A percentile compares a stretch with the other conserved stretches of the same genome.
phyloP scores from a whole-genome alignment of 2,329 filamentous ascomycete species.

The Didymella segeticola region DNA sequence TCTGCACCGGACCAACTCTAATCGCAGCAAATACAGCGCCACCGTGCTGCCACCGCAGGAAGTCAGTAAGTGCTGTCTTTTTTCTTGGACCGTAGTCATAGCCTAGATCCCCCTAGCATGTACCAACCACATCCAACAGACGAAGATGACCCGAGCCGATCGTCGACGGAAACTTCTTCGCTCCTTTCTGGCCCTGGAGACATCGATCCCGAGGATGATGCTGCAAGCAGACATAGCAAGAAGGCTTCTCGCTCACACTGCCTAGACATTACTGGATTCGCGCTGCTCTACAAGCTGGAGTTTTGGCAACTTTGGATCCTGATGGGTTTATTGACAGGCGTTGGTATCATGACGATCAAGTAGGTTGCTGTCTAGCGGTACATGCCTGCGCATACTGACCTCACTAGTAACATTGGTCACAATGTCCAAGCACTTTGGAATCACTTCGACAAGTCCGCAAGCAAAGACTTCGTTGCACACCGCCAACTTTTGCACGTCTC shows the following conservation, averaged over 20 bases:
- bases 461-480: constrained; percentile 76
- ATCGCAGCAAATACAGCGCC: constrained; percentile 52
- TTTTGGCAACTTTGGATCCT: constrained; percentile 93
- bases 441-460: constrained; percentile 76
- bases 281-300: constrained; percentile 72
- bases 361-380: constrained; percentile 56
- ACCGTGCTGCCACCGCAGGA: constrained; percentile 55
- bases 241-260: constrained; percentile 77
- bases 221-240: constrained; percentile 58
- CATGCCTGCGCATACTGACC: neutral
- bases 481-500: constrained; percentile 92
- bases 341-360: constrained; percentile 99
- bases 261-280: constrained; percentile 88
- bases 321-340: constrained; percentile 88
- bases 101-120: constrained; percentile 29
- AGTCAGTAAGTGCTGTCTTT: constrained; percentile 66
- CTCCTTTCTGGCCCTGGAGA: constrained; percentile 74
- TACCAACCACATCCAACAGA: constrained; percentile 46
- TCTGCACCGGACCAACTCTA: constrained; percentile 57
- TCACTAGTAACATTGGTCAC: constrained; percentile 86
- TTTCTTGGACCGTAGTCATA: constrained; percentile 13
- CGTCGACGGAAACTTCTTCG: constrained; percentile 78
- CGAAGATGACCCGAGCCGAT: constrained; percentile 48
- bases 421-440: constrained; percentile 88
- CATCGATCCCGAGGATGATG: constrained; percentile 53